These are phyloP conservation scores for Sclerotiophoma versabilis DNA, from an alignment of 2,329 filamentous ascomycete genomes.

Conservation along the genomic window DNA sequence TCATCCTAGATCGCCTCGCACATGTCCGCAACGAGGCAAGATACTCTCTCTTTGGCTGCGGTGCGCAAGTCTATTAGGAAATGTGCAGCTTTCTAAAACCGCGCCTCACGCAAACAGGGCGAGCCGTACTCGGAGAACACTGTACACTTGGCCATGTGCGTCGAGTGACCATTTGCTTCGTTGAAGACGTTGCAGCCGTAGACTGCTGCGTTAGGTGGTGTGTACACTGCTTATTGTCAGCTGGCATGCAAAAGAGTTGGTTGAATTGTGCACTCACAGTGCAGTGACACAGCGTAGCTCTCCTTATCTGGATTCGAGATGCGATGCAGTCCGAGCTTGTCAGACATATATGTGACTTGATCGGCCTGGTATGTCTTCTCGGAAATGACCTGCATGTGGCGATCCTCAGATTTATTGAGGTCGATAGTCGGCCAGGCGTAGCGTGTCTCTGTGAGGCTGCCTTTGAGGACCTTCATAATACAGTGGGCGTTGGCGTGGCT, in stretches of 20 bases:
- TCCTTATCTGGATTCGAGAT: conserved; percentile 76
- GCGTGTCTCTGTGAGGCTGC: conserved; percentile 79
- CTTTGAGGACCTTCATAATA: conserved; percentile 86
- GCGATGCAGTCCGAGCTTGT: conserved; percentile 83
- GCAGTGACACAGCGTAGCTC: conserved; percentile 83
- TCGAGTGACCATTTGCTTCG: conserved; percentile 67
- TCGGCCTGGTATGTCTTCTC: conserved; percentile 74
- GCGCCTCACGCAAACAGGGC: conserved; percentile 5
- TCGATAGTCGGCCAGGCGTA: conserved; percentile 72
- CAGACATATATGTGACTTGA: conserved; percentile 88
- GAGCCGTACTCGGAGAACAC: conserved; percentile 46
- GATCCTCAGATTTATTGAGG: conserved; percentile 54
- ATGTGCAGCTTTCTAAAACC: neutral
- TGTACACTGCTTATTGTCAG: conserved; percentile 65
- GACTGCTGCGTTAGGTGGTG: conserved; percentile 85
- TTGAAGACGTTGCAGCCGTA: conserved; percentile 85
- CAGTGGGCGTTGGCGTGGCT: conserved; percentile 78
- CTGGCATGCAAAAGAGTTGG: neutral
- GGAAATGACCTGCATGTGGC: conserved; percentile 69
- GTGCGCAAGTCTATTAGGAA: neutral
- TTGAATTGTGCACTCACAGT: conserved; percentile 59
- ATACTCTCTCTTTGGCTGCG: neutral
- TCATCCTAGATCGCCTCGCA: too few species aligned
- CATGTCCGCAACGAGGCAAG: neutral
- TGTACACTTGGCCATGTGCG: conserved; percentile 38